phyloP scores from a whole-genome alignment of 257 asterid genomes.

The Nicotiana attenuata region DNA sequence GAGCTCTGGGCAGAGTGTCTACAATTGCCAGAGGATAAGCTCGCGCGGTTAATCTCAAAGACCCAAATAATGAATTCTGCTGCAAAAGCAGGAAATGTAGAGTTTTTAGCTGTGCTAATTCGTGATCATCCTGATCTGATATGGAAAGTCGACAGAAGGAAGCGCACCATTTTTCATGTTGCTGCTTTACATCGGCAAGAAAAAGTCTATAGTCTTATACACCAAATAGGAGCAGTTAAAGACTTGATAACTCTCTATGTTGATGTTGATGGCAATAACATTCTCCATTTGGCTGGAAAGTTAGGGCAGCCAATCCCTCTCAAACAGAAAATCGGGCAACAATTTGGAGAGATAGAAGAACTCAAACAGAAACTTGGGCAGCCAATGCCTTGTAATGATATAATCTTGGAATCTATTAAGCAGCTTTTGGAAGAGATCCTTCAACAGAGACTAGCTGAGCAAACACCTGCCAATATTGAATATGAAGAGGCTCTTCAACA shows the following conservation, averaged over 20 bases:
- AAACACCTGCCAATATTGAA: constrained; percentile 18
- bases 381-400: background rate
- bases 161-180: constrained; percentile 13
- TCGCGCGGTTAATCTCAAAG: too few relatives aligned
- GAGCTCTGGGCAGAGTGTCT: too few relatives aligned
- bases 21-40: too few relatives aligned
- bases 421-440: constrained; percentile 22
- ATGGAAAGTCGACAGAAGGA: constrained; percentile 9
- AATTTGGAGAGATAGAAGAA: background rate
- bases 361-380: background rate
- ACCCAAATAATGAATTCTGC: background rate
- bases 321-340: too few relatives aligned
- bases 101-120: constrained; percentile 16
- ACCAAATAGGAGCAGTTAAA: constrained; percentile 9
- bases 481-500: constrained; percentile 9
- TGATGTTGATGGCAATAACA: constrained; percentile 19
- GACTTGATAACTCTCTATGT: constrained; percentile 6
- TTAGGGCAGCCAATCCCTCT: background rate
- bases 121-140: constrained; percentile 17
- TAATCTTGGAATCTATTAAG: too few relatives aligned
- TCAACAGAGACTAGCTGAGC: constrained; percentile 17
- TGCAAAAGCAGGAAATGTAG: constrained; percentile 21
- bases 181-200: constrained; percentile 29
- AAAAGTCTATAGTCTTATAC: constrained; percentile 20
- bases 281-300: constrained; percentile 32